Base-by-base conservation (phyloP, 306 rosid species). In the Neltuma alba region DNA sequence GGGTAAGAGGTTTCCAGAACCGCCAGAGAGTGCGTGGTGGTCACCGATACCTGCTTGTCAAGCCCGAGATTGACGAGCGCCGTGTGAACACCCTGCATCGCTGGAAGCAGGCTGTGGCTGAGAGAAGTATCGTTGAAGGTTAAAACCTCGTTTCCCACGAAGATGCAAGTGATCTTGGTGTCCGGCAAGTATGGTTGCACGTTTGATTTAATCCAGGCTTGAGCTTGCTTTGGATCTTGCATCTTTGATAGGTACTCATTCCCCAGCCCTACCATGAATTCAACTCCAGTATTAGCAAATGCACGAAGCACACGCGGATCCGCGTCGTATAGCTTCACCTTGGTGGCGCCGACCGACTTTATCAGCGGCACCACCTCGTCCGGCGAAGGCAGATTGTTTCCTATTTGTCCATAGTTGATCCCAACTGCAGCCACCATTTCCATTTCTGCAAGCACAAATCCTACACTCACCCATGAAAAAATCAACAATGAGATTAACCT, bases 321-420 rank as follows among this genome's bases (percentile, higher is more conserved):
- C 20, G 98, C 93, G 83, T 96, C 98, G 89, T 96, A 96, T 3
- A 96, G 97, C 81, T 96, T 96, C 61, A 96, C 88, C 44, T 89
- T 96, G 0, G 99, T 81, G n/a, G 89, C 97, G 4, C 99, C 99
- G 62, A 93, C 82, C 54, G 93, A 87, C 48, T 90, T 93, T 5
- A 92, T 91, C 8, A 96, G 72, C 6, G 92, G 83, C 44, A 89
- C 86, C 3, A 86, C 99, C 8, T 84, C 81, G 7, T 90, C 88
- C 10, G 96, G 94, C 0, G 88, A n/a, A 0, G 98, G 99, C 25
- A 96, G 85, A 69, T 96, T 96, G 93, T 91, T 90, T 1, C 92
- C 98, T 16, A 96, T 93, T 83, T 93, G 99, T 16, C 99, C 98
- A 76, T 96, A 96, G 89, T 96, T 96, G 23, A 96, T 84, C 15